A percentile compares a stretch with the other conserved stretches of the same genome.
Conservation (phyloP, 768 basidiomycete species). For the Chalciporus piperatus region DNA sequence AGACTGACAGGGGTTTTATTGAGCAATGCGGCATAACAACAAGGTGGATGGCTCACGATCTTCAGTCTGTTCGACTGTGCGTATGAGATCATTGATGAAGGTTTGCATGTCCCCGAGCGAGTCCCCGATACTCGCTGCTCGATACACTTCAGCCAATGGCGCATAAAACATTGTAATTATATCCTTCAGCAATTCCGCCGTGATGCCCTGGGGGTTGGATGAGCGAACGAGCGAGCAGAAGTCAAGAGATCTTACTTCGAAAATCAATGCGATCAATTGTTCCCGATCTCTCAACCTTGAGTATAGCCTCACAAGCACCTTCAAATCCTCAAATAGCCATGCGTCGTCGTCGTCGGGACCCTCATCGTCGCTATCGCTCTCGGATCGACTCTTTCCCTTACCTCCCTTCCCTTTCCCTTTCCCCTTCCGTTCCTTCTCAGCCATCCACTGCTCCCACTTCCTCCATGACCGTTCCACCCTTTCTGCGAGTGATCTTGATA, state of each 20-base stretch:
- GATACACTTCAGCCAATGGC: conserved; percentile 94
- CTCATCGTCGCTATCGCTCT: conserved; percentile 89
- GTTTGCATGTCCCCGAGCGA: conserved; percentile 88
- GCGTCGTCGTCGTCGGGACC: conserved; percentile 93
- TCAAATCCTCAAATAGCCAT: conserved; percentile 93
- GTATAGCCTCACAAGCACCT: conserved; percentile 74
- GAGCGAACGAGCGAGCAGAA: not conserved
- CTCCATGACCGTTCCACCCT: conserved; percentile 74
- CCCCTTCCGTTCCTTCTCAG: conserved; percentile 51
- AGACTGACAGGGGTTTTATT: conserved; percentile 45
- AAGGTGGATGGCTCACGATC: conserved; percentile 56
- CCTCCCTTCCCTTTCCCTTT: conserved; percentile 8
- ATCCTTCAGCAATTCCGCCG: conserved; percentile 93
- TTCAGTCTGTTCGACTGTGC: conserved; percentile 89
- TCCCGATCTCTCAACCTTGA: conserved; percentile 83
- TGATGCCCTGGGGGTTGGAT: conserved; percentile 64
- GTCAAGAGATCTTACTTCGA: conserved; percentile 63
- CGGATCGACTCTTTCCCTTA: not conserved
- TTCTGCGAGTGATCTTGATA: conserved; percentile 77
- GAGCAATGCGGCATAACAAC: not conserved
- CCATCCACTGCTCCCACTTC: conserved; percentile 76
- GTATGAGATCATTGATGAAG: conserved; percentile 93
- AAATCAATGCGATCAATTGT: conserved; percentile 88
- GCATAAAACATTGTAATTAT: conserved; percentile 99
- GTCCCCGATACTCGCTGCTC: conserved; percentile 95